Base-by-base conservation (phyloP, 1,284 basidiomycete species). In the Cryptococcus amylolentus region DNA sequence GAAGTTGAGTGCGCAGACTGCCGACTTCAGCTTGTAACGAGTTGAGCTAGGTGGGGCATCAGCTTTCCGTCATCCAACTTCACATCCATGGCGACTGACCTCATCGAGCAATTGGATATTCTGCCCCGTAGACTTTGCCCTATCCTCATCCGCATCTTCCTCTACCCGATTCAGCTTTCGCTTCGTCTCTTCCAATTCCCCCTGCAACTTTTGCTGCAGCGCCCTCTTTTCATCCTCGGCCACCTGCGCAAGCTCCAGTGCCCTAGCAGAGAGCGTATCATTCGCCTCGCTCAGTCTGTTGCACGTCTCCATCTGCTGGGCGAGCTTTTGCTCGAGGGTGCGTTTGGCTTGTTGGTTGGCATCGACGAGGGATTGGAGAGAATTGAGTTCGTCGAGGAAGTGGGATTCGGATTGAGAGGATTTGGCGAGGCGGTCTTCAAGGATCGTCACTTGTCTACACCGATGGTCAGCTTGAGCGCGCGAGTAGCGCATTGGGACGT, bases 281-380 rank as follows among this genome's bases (percentile, higher is more conserved):
- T 93, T 93, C 12, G 85, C 86, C 49, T 89, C 86, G 0, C 83
- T 82, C 37, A 94, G 83, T 63, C 89, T 83, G 46, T 79, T 78
- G 61, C 84, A 83, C 0, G 84, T 85, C 68, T 88, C 86, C 9
- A 84, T 84, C 70, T 90, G 87, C 52, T 86, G 83, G 5, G 84
- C 83, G 3, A 86, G 84, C 1, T 83, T 81, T n/a, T 74, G 77
- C 77, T 92, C 90, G 20, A 90, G 72, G 20, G 86, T 82, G 28
- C 81, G 81, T 72, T 88, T 90, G 67, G 88, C 84, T 2, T 78
- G 75, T 1, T 78, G 77, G 9, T 86, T 76, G 3, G 82, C 81
- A 26, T 90, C 86, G 23, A 90, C 73, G 2, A 80, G 75, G 8
- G 80, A 79, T 64, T 87, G 86, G 51, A 91, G 74, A 7, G 82